Evolutionary conservation across 1,139 yeast genomes (phyloP), one percentile per base, ranked within the genome.

Genomic region (Taphrina wiesneri): DNA sequence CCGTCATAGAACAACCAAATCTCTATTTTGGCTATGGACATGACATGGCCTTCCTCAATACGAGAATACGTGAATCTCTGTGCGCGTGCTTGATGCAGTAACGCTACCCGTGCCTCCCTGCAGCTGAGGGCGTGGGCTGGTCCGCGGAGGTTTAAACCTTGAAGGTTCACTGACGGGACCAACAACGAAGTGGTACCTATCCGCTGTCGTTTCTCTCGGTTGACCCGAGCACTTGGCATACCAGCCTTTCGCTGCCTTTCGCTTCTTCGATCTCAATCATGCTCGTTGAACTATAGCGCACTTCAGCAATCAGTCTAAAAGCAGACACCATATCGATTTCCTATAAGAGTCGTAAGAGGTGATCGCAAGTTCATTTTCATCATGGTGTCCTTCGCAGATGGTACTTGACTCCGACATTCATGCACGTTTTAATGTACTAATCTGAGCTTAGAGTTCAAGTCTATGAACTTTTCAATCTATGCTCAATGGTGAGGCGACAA

Each of bases 381-480:
- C 7, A 45, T 45, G 49, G 49, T 45, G 28, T 45, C 49, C 28
- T 45, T 45, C 28, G 54, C 54, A 49, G 54, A 49, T 49, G 54
- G 54, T 49, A 28, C 2, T n/a, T 21, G 28, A 21, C 5, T 1
- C 28, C 3, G 28, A 21, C n/a, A n/a, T n/a, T 21, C 25, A 23
- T 19, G 49, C 9, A 21, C 49, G 6, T n/a, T 45, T 11, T 11
- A 5, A 9, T 5, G 25, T 11, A 7, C 28, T 45, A 45, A 45
- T 23, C 23, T 26, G 4, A 25, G 43, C 32, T 19, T 30, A 60
- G 64, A 60, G 57, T 51, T 60, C 47, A 41, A 60, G 52, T 60
- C 64, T 13, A 60, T 60, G 64, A 60, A 60, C 64, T 60, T 60
- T 26, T 49, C 57, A 25, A 60, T 60, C 41, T 60, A 60, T 51